Evolutionary conservation across 768 basidiomycete species (phyloP), one percentile per base, ranked within the genome.

Genomic region (Collybia mongolica): DNA sequence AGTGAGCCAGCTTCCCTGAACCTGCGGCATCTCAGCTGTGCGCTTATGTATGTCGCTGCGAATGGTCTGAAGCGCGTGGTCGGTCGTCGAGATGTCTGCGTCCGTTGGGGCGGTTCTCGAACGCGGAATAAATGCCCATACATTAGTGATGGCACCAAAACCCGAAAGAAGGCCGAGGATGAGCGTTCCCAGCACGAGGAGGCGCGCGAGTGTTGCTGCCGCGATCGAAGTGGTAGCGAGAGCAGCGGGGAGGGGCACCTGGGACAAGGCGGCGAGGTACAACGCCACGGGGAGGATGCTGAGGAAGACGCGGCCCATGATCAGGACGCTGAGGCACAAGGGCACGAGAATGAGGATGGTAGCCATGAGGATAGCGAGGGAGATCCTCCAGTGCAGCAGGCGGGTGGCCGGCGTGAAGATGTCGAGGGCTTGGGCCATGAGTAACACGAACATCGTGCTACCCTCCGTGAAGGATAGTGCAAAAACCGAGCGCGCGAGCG

Each of bases 161-260:
- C 91, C 91, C 0, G 90, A 90, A 5, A 93, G 72, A 2, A 84
- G 61, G 5, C 91, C 91, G n/a, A 93, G 82, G 49, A 91, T 79
- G 24, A 84, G 73, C 0, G 86, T 91, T 2, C 91, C 91, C 18
- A 93, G 66, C 17, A 91, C 86, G 17, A 86, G 80, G 12, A 92
- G 74, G 9, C 90, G 80, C 2, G 86, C 71, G 1, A 84, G 70
- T 0, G 77, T 72, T 1, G 81, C 69, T 7, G 76, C 77, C 20
- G 77, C 68, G 2, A 71, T 60, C 46, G 77, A 73, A 38, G 71
- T 61, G 5, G 67, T 60, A 7, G 59, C 48, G 4, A 81, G 62
- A n/a, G 73, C 75, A 17, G 65, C 53, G 4, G 88, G 89, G 12
- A 91, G 73, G 2, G 89, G 88, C 28, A 90, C 75, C 47, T 80